Evolutionary conservation across 176 grass and related monocot species (phyloP), one percentile per base, ranked within the genome.

Genomic region (Tuctoria greenei): DNA sequence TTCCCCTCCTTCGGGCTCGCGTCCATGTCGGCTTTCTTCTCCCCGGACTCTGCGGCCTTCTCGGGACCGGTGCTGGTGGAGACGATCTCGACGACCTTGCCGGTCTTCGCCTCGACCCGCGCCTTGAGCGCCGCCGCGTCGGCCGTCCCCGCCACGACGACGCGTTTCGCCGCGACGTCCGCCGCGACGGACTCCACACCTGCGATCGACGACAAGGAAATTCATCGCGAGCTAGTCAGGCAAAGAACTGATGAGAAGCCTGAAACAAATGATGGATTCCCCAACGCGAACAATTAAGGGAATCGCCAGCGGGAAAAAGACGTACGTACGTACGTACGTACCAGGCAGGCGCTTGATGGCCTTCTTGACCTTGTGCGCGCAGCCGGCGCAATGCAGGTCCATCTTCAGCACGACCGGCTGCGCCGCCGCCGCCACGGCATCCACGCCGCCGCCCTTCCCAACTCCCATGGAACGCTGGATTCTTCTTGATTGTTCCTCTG

Each of bases 381-480:
- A 93, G 66, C 91, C 91, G 61, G 73, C 88, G 85, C 91, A 93
- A 82, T 93, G 91, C 85, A 93, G 79, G 13, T 71, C 72, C 71
- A 88, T 71, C 82, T 63, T 69, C 42, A 93, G 81, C 11, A 90
- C 85, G 10, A 93, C 66, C 36, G 75, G 75, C 75, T 52, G 64
- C 69, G 70, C 49, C 47, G 73, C 75, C 31, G 31, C 31, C 31
- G 31, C 31, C 31, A 3, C 31, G 9, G 68, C 49, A 2, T 59
- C 80, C 42, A 42, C 26, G 18, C 6, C 64, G 15, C n/a, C 69
- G 31, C 4, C 64, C 50, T 67, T 76, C 25, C 66, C 78, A 37
- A 52, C 56, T 49, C 82, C 82, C 82, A 85, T 79, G 66, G 66
- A 46, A 9, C 27, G 24, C 10, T 8, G 2, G 11, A 24, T 15